phyloP scores from a whole-genome alignment of 768 basidiomycete species.

The Sarcomyxa edulis region DNA sequence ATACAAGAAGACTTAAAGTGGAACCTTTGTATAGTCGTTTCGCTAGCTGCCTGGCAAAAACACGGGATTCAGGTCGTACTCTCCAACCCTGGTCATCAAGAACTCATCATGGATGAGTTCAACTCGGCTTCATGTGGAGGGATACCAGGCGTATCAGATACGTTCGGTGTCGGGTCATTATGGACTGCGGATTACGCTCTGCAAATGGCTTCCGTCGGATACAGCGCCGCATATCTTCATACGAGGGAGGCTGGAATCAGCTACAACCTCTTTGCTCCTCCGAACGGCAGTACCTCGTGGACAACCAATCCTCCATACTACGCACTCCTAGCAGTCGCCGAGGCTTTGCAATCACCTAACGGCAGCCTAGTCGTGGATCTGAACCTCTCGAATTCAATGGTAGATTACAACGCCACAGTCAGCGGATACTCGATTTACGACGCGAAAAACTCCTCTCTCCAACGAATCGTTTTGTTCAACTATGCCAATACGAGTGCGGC shows the following conservation, averaged over 20 bases:
- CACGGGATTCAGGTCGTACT: conserved; percentile 31
- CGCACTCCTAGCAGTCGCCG: conserved; percentile 39
- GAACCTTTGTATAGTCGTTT: conserved; percentile 23
- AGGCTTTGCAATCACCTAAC: conserved; percentile 34
- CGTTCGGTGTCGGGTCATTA: conserved; percentile 43
- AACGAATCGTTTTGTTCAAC: conserved; percentile 44
- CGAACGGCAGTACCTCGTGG: conserved; percentile 35
- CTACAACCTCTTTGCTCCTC: conserved; percentile 45
- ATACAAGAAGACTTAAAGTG: too few relatives aligned
- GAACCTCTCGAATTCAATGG: conserved; percentile 32
- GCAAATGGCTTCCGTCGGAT: conserved; percentile 44
- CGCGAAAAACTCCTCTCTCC: conserved; percentile 32
- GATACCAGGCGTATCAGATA: conserved; percentile 41
- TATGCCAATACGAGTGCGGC: conserved; percentile 34
- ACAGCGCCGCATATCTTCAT: conserved; percentile 44
- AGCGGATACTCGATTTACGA: conserved; percentile 62
- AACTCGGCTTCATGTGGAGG: conserved; percentile 52
- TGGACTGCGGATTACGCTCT: conserved; percentile 51
- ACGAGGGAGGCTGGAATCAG: conserved; percentile 48
- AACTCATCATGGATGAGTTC: conserved; percentile 49
- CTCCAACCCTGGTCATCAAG: conserved; percentile 23
- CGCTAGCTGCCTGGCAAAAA: conserved; percentile 39
- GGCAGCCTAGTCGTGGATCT: conserved; percentile 43
- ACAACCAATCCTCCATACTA: conserved; percentile 46
- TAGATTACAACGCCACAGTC: conserved; percentile 30